Base-by-base conservation (phyloP, 2,329 filamentous ascomycete species). In the Ophiognomonia clavigignenti-juglandacearum region DNA sequence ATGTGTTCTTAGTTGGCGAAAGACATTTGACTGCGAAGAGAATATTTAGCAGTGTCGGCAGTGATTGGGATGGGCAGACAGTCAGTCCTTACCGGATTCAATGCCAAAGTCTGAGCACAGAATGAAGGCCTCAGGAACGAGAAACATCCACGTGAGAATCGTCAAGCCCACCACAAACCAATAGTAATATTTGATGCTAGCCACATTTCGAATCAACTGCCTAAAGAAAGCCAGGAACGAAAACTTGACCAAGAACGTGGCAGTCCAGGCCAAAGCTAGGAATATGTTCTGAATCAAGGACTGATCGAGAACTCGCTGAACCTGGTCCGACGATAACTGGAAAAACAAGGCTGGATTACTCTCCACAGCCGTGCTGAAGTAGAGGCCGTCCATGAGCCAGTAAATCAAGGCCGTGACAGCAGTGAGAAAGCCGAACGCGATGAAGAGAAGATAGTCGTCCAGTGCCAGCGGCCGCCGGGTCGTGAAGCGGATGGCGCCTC, bases 211-310 rank as follows among this genome's bases (percentile, higher is more conserved):
- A 13, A 40, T 40, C 24, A 40, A 10, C 5, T 40, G 38, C 16
- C 29, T 40, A 16, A 40, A 40, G 38, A 40, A 40, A 6, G 38
- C 38, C 11, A 40, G 38, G n/a, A 40, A 40, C 11, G 38, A 40
- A 27, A 40, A 40, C 29, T 40, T 31, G 24, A 40, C 38, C 13
- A 40, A 16, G 16, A 40, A 40, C 4, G 38, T 40, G 16, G 38
- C 19, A 24, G 24, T 31, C 38, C 38, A 31, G 24, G 22, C 20
- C 11, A 40, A 5, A 4, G 29, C 8, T 16, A 40, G 14, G 4
- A 20, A 31, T 9, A 27, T 20, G 16, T 26, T 26, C 20, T 40
- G 16, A 10, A 27, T 26, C n/a, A 27, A 10, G 10, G 38, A 22
- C 4, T 40, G 38, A 10, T 26, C 10, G 24, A 26, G 24, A 26